Conservation (phyloP, 805 yeast genomes). For the Isabelozyma gotoi region DNA sequence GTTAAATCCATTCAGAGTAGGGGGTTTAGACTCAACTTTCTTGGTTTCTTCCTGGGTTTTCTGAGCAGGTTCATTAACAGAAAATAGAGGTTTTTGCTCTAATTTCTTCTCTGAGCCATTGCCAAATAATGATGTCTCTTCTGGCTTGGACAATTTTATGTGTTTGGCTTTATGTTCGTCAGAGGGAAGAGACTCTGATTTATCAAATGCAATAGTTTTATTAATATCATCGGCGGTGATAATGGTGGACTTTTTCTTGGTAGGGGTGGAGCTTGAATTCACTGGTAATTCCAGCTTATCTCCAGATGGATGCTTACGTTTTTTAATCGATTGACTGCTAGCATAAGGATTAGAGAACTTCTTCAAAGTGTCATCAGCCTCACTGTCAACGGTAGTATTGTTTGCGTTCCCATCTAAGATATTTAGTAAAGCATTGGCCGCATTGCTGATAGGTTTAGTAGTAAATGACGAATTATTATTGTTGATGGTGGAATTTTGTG, state of each 20-base stretch:
- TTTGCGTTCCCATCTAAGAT: conserved; percentile 29
- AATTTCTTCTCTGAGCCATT: no score
- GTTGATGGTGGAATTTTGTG: conserved; percentile 1
- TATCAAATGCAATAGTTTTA: conserved; percentile 34
- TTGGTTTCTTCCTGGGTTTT: neutral
- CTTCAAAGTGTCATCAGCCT: conserved; percentile 29
- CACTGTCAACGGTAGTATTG: neutral
- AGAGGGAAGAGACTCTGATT: no score
- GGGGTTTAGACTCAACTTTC: neutral
- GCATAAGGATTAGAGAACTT: conserved; percentile 28
- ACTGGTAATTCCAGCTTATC: conserved; percentile 7
- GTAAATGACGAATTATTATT: conserved; percentile 2
- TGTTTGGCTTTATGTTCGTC: no score
- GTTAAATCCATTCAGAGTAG: neutral
- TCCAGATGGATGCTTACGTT: conserved; percentile 4
- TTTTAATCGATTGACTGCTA: conserved; percentile 7
- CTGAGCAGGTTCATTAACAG: no score
- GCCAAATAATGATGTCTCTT: no score
- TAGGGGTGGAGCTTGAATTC: conserved; percentile 2
- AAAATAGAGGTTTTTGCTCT: no score
- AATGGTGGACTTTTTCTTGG: conserved; percentile 7
- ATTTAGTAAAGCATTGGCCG: conserved; percentile 39
- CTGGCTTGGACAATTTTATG: no score
- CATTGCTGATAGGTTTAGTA: conserved; percentile 26
- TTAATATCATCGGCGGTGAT: conserved; percentile 37